Percentiles rank a stretch among this genome's conserved stretches.
Evolutionary conservation across 352 stramenopile genomes (phyloP).

Genomic region (Pythium periplocum): DNA sequence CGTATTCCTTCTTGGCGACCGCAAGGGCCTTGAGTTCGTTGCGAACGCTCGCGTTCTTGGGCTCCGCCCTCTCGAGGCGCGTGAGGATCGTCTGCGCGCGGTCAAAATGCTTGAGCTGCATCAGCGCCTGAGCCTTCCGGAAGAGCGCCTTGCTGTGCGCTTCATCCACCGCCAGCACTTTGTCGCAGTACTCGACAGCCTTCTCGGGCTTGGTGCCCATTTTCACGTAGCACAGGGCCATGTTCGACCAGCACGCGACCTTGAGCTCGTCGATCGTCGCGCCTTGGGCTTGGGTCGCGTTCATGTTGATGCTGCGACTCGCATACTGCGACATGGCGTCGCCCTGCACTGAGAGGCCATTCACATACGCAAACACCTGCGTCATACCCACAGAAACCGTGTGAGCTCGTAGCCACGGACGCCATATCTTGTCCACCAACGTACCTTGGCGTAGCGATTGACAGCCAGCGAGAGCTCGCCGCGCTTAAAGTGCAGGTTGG

Average conservation of each 20-base stretch:
- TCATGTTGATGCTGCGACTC: constrained; percentile 35
- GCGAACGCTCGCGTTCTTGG: constrained; percentile 64
- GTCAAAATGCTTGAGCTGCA: constrained; percentile 51
- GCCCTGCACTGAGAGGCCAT: constrained; percentile 63
- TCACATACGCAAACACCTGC: constrained; percentile 78
- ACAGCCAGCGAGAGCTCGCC: constrained; percentile 59
- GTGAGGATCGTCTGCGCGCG: constrained; percentile 47
- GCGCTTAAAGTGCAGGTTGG: constrained; percentile 61
- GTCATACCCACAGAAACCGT: neutral
- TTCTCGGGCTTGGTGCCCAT: constrained; percentile 39
- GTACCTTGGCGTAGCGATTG: constrained; percentile 50
- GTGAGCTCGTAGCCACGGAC: neutral
- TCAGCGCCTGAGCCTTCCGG: constrained; percentile 73
- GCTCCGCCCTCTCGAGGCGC: constrained; percentile 48
- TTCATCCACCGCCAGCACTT: constrained; percentile 60
- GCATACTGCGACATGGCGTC: constrained; percentile 80
- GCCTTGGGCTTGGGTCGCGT: constrained; percentile 42
- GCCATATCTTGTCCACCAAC: neutral
- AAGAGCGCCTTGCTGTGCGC: constrained; percentile 76
- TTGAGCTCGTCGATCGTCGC: constrained; percentile 60
- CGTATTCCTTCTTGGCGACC: constrained; percentile 46
- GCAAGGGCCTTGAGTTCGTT: constrained; percentile 52
- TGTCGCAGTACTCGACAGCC: constrained; percentile 64
- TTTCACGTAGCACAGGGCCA: constrained; percentile 80
- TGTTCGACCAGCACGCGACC: constrained; percentile 72